These are phyloP conservation scores for Gymnopilus junonius DNA, from an alignment of 768 basidiomycete species.

Conservation along the genomic window DNA sequence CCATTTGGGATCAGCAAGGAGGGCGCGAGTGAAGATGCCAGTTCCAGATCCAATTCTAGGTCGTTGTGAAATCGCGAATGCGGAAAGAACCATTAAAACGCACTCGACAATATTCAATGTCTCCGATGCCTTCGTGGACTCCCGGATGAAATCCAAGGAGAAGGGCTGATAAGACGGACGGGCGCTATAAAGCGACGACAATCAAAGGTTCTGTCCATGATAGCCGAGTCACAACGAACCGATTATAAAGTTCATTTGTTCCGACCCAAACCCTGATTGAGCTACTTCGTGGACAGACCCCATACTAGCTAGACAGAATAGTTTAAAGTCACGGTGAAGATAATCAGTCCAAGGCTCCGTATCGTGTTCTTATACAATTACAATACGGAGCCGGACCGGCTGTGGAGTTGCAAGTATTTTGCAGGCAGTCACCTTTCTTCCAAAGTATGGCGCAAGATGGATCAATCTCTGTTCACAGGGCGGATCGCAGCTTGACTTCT, in stretches of 20 bases:
- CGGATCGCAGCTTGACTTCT: slow-evolving; percentile 5
- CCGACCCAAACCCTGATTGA: slow-evolving; percentile 76
- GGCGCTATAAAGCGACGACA: slow-evolving; percentile 45
- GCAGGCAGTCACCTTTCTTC: not conserved
- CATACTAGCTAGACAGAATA: not conserved
- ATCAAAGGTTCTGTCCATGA: not conserved
- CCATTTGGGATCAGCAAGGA: slow-evolving; percentile 69
- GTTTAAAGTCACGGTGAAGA: not conserved
- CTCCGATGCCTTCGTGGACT: slow-evolving; percentile 38
- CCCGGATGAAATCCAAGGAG: slow-evolving; percentile 65
- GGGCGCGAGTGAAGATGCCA: slow-evolving; percentile 85
- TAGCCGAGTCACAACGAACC: slow-evolving; percentile 39
- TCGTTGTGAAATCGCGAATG: slow-evolving; percentile 1
- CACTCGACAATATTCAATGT: slow-evolving; percentile 75
- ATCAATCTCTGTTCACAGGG: slow-evolving; percentile 15
- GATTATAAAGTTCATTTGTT: slow-evolving; percentile 84
- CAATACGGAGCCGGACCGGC: not conserved
- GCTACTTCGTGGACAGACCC: slow-evolving; percentile 52
- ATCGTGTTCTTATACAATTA: not conserved
- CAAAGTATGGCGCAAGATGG: not conserved
- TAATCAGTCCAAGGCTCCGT: not conserved
- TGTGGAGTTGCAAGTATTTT: not conserved
- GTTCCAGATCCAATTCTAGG: slow-evolving; percentile 82
- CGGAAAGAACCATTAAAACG: slow-evolving; percentile 22
- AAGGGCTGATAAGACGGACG: slow-evolving; percentile 82